phyloP scores from a whole-genome alignment of 2,329 filamentous ascomycete species.

The Colletotrichum tropicicola region DNA sequence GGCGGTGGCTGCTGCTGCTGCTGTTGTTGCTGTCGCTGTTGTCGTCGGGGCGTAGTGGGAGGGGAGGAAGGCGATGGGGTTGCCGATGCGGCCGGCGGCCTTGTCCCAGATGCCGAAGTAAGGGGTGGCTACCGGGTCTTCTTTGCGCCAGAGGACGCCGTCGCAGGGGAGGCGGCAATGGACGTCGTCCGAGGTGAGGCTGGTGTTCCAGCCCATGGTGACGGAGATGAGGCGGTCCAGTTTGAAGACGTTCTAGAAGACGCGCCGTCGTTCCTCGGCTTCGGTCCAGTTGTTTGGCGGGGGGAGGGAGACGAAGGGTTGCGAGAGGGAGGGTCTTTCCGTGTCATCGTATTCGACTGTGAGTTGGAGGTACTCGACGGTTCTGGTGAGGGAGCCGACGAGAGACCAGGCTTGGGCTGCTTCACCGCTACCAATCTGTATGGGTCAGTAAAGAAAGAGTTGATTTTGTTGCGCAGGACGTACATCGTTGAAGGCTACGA shows the following conservation, averaged over 20 bases:
- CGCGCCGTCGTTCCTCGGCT: constrained; percentile 39
- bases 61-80: constrained; percentile 41
- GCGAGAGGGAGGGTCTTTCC: constrained; percentile 35
- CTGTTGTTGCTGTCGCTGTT: too few species aligned
- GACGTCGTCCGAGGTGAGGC: constrained; percentile 41
- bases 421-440: constrained; percentile 40
- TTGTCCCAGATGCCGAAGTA: constrained; percentile 52
- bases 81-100: constrained; percentile 42
- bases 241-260: constrained; percentile 44
- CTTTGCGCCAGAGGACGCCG: constrained; percentile 46
- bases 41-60: constrained; percentile 20
- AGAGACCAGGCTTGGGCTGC: constrained; percentile 38
- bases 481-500: constrained; percentile 47
- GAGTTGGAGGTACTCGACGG: constrained; percentile 41
- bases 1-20: too few species aligned
- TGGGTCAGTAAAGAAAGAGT: constrained; percentile 4
- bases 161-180: constrained; percentile 42
- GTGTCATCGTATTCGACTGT: constrained; percentile 39
- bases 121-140: constrained; percentile 44
- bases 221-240: constrained; percentile 35
- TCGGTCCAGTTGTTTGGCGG: constrained; percentile 39
- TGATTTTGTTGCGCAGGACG: constrained; percentile 34
- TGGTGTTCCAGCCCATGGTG: constrained; percentile 41
- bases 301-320: constrained; percentile 38
- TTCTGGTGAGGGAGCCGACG: constrained; percentile 40